Percentiles rank a stretch among this genome's conserved stretches.
Conservation (phyloP, 2,329 filamentous ascomycete genomes). For the Talaromyces sp. region DNA sequence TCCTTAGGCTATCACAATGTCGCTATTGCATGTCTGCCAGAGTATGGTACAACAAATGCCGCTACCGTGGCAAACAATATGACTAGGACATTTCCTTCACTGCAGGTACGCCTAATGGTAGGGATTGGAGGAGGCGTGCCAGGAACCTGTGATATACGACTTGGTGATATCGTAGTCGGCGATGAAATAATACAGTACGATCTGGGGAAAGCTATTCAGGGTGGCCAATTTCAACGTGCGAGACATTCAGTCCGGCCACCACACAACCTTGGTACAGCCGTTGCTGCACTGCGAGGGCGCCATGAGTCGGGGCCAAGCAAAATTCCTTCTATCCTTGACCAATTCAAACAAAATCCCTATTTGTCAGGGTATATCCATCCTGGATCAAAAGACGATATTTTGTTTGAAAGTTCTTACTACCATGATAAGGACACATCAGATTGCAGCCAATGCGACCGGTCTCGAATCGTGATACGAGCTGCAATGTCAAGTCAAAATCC, state of each 20-base stretch:
- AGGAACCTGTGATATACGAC: slow-evolving; percentile 17
- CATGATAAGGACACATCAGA: background rate
- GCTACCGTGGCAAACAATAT: background rate
- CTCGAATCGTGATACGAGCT: background rate
- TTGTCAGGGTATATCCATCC: background rate
- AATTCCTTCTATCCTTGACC: background rate
- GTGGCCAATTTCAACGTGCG: background rate
- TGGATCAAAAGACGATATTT: background rate
- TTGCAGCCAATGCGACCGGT: background rate
- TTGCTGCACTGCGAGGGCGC: background rate
- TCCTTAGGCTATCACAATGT: slow-evolving; percentile 29
- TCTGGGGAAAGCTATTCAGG: slow-evolving; percentile 1
- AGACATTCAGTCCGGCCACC: background rate
- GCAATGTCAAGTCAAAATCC: background rate
- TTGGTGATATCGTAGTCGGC: slow-evolving; percentile 31
- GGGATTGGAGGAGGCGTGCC: slow-evolving; percentile 27
- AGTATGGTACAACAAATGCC: slow-evolving; percentile 18
- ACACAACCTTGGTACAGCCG: background rate
- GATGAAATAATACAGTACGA: slow-evolving; percentile 12
- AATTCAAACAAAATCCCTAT: background rate
- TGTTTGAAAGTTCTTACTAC: background rate
- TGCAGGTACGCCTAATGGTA: slow-evolving; percentile 24
- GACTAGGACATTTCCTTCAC: slow-evolving; percentile 16
- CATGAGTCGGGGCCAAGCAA: background rate
- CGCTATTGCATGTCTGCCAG: slow-evolving; percentile 25